Evolutionary conservation across 768 basidiomycete species (phyloP).

Genomic region (Cantharellus anzutake): DNA sequence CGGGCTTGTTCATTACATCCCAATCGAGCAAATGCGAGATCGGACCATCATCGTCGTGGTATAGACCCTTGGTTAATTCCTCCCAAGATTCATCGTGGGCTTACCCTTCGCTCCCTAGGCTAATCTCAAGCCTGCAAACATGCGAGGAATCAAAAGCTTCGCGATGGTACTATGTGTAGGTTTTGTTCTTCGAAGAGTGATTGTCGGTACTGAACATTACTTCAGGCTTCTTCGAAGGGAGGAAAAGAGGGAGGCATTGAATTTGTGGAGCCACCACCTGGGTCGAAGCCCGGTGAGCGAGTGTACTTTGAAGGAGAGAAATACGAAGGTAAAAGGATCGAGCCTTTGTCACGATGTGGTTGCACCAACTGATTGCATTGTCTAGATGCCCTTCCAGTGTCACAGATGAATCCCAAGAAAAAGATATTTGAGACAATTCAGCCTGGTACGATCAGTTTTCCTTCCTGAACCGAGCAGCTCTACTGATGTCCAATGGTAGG

Average conservation of each 20-base stretch:
- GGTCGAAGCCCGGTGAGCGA: constrained; percentile 76
- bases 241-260: constrained; percentile 85
- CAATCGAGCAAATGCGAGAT: constrained; percentile 82
- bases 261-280: constrained; percentile 71
- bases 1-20: constrained; percentile 89
- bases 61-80: constrained; percentile 8
- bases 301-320: constrained; percentile 89
- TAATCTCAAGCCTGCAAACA: constrained; percentile 87
- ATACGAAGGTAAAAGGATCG: constrained; percentile 42
- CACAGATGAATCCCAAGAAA: constrained; percentile 94
- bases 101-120: constrained; percentile 7
- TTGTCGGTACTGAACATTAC: not conserved
- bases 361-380: not conserved
- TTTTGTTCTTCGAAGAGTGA: not conserved
- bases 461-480: constrained; percentile 4
- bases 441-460: constrained; percentile 33
- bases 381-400: constrained; percentile 30
- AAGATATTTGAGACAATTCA: constrained; percentile 97
- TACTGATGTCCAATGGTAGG: constrained; percentile 22
- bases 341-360: not conserved
- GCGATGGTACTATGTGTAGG: constrained; percentile 92
- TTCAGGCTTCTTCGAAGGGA: constrained; percentile 73
- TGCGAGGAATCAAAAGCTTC: constrained; percentile 96
- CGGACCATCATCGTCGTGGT: constrained; percentile 72
- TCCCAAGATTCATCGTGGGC: not conserved